A percentile compares a stretch with the other conserved stretches of the same genome.
Conservation (phyloP, 352 stramenopile species). For the Phytopythium mirpurense region DNA sequence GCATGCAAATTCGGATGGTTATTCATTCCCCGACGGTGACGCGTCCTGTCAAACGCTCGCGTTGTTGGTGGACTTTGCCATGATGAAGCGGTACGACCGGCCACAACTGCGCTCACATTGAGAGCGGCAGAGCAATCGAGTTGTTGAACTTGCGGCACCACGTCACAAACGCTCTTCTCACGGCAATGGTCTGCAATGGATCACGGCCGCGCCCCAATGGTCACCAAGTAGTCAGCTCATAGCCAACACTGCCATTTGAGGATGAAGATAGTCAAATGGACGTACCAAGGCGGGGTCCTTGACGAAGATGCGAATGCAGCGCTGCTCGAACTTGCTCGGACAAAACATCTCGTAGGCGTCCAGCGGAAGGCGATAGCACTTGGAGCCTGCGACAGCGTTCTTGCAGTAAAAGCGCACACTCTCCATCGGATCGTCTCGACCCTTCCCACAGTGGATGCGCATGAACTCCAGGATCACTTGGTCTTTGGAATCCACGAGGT, state of each 20-base stretch:
- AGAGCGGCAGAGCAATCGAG: constrained; percentile 31
- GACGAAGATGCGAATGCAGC: constrained; percentile 67
- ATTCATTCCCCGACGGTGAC: too few species aligned
- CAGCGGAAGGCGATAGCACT: constrained; percentile 45
- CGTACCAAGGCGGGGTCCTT: constrained; percentile 52
- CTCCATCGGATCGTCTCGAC: constrained; percentile 58
- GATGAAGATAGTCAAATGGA: not conserved
- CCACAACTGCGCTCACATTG: not conserved
- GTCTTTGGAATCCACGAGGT: constrained; percentile 30
- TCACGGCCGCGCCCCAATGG: not conserved
- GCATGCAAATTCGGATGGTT: too few species aligned
- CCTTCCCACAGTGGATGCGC: constrained; percentile 79
- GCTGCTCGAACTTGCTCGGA: constrained; percentile 60
- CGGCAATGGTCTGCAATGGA: constrained; percentile 21
- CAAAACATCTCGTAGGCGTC: constrained; percentile 68
- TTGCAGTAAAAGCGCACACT: constrained; percentile 80
- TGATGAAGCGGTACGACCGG: too few species aligned
- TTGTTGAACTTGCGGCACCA: constrained; percentile 53
- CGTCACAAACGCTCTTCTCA: constrained; percentile 49
- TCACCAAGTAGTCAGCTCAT: constrained; percentile 2
- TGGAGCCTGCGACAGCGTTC: constrained; percentile 31
- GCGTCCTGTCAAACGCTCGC: not conserved
- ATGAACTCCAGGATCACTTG: constrained; percentile 81
- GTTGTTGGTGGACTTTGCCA: not conserved
- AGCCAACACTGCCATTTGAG: not conserved